Base-by-base conservation (phyloP, 495 filamentous ascomycete genomes). In the Aspergillus kassunensis region DNA sequence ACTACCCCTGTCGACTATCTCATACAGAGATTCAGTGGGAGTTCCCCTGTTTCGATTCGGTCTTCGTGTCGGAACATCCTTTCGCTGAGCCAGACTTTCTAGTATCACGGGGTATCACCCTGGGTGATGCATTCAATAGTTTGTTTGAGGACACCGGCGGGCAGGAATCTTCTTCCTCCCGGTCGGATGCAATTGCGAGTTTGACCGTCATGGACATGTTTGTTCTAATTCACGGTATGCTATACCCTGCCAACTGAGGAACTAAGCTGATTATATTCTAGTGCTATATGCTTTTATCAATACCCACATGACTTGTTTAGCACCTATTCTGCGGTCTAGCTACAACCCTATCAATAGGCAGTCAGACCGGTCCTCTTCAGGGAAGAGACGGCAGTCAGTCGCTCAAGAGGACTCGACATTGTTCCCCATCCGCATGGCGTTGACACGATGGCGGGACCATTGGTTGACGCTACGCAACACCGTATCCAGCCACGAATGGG, bases 251-350 rank as follows among this genome's bases (percentile, higher is more conserved):
- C 15, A n/a, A 21, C 8, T 6, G 13, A 12, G 2, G 2, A 44
- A 18, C 2, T 20, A 20, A 6, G 3, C 44, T 46, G 20, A 46
- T 15, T 1, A 24, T 5, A 16, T n/a, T n/a, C 9, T 39, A 76
- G 73, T 74, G 8, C 51, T 76, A 1, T 74, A 68, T 39, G 59
- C 70, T n/a, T 76, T 70, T 42, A 76, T 74, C 35, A 72, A 74
- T 45, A 63, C 67, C 2, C 71, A 75, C 44, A 74, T 76, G 71
- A 66, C 72, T 2, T 59, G 72, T 18, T 53, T 74, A 10, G 66
- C 65, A 2, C 60, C 70, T 10, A 29, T 66, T 6, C 62, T 68
- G 36, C 57, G 57, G 23, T 10, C 51, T 39, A 41, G 20, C 25
- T 21, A 56, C 44, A 29, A 30, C 44, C 15, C 44, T 45, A 1